Conservation (phyloP, 2,329 filamentous ascomycete species). For the Plectosphaerella plurivora region DNA sequence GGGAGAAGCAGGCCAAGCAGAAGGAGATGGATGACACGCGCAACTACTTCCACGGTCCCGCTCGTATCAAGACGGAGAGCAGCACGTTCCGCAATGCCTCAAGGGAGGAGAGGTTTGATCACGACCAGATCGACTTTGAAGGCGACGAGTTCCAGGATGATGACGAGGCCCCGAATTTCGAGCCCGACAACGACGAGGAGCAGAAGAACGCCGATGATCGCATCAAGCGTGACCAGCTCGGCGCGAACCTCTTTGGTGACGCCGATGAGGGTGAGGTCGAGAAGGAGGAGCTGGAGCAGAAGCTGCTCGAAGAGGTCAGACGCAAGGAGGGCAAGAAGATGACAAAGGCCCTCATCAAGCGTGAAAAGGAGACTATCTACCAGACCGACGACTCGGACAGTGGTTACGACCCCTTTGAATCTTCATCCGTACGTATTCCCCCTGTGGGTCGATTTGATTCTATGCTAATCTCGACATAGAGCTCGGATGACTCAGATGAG, state of each 20-base stretch:
- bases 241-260: conserved; percentile 76
- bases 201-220: conserved; percentile 66
- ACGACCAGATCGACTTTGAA: conserved; percentile 64
- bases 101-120: conserved; percentile 63
- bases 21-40: conserved; percentile 59
- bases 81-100: conserved; percentile 57
- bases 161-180: conserved; percentile 72
- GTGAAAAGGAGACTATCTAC: conserved; percentile 84
- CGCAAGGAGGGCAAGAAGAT: conserved; percentile 72
- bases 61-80: conserved; percentile 66
- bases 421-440: conserved; percentile 23
- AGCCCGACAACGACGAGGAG: conserved; percentile 78
- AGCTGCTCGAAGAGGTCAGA: conserved; percentile 63
- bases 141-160: conserved; percentile 82
- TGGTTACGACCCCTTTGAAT: conserved; percentile 34
- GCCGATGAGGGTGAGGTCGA: conserved; percentile 69
- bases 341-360: conserved; percentile 75
- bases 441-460: not conserved
- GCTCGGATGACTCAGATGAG: conserved; percentile 41
- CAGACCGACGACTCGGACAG: conserved; percentile 64
- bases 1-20: conserved; percentile 51
- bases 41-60: conserved; percentile 43
- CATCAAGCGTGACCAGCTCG: conserved; percentile 77
- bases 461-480: conserved; percentile 27
- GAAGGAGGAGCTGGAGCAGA: conserved; percentile 65